Evolutionary conservation across 73 alveolate genomes (phyloP).

Genomic region (Paramecium biaurelia): DNA sequence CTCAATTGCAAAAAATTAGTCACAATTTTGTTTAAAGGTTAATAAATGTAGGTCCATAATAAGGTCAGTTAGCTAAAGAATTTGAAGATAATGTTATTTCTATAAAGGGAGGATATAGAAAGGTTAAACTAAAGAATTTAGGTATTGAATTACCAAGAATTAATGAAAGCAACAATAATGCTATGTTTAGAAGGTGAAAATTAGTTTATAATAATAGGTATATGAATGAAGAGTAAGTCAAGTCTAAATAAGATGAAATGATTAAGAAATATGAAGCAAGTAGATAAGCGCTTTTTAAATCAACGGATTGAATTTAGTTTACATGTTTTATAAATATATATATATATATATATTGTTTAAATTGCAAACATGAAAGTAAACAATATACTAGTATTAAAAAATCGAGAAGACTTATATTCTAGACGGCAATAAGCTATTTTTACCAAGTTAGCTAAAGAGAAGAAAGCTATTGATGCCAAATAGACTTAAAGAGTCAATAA

Average conservation of each 20-base stretch:
- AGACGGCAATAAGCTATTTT: not conserved
- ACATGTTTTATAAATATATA: not conserved
- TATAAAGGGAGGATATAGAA: slow-evolving; percentile 12
- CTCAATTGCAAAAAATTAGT: not conserved
- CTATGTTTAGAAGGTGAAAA: not conserved
- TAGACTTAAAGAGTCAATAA: not conserved
- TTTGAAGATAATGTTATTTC: not conserved
- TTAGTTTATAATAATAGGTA: not conserved
- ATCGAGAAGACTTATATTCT: not conserved
- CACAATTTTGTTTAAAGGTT: not conserved
- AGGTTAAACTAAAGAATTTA: not conserved
- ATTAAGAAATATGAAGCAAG: not conserved
- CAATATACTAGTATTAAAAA: not conserved
- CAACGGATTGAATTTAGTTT: not conserved
- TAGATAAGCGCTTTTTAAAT: not conserved
- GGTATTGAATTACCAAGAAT: slow-evolving; percentile 8
- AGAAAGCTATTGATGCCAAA: not conserved
- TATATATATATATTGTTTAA: not conserved
- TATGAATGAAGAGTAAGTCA: not conserved
- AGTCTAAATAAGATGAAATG: not conserved
- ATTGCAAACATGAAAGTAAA: not conserved
- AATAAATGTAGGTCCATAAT: not conserved
- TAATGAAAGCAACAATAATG: not conserved
- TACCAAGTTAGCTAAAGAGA: not conserved
- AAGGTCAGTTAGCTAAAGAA: not conserved